These are phyloP conservation scores for Backusella australiensis DNA, from an alignment of 192 early-diverging fungal genomes.

Conservation along the genomic window DNA sequence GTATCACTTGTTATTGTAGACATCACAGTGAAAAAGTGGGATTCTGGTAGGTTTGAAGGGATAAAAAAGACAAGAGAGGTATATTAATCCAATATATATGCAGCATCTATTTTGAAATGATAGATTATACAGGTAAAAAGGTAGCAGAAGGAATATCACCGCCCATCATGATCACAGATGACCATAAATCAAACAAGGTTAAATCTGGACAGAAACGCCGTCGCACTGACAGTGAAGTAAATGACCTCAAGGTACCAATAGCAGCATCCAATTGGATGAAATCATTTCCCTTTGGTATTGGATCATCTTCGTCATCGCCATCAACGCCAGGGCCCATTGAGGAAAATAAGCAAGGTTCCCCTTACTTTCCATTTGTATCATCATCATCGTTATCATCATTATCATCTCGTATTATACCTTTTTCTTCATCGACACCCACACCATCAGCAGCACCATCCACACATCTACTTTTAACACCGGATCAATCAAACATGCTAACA, in stretches of 20 bases:
- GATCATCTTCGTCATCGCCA: not conserved
- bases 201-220: conserved; percentile 35
- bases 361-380: not conserved
- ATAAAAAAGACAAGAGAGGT: too few relatives aligned
- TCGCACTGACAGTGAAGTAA: conserved; percentile 39
- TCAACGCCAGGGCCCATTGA: not conserved
- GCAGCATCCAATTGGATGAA: not conserved
- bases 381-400: not conserved
- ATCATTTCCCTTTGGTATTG: not conserved
- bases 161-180: conserved; percentile 96
- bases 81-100: too few relatives aligned
- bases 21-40: conserved; percentile 93
- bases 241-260: not conserved
- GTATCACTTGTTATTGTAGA: conserved; percentile 96
- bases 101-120: conserved; percentile 75
- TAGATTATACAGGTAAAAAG: conserved; percentile 63
- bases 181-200: conserved; percentile 89
- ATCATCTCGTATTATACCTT: not conserved
- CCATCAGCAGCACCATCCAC: not conserved
- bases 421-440: not conserved
- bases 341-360: not conserved
- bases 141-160: conserved; percentile 85
- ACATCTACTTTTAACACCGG: not conserved
- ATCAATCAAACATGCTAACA: not conserved
- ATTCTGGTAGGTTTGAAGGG: conserved; percentile 55